Evolutionary conservation across 257 asterid species (phyloP).

Genomic region (Jacaranda mimosifolia): DNA sequence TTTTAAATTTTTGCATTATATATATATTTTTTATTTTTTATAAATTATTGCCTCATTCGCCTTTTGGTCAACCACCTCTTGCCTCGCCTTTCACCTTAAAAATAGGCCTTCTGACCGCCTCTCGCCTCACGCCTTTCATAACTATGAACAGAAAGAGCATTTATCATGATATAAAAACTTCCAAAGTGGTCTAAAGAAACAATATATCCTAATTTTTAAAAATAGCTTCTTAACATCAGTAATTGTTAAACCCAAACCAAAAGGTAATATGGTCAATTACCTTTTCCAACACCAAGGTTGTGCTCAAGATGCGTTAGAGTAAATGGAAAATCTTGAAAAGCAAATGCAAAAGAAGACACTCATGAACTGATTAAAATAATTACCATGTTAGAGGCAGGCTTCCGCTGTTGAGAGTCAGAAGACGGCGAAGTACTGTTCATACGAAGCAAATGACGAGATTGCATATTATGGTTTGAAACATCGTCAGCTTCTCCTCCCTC

Average conservation of each 20-base stretch:
- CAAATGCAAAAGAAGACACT: background rate
- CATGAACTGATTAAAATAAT: slow-evolving; percentile 21
- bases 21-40: too few species aligned
- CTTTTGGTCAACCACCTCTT: too few species aligned
- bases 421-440: slow-evolving; percentile 84
- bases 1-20: too few species aligned
- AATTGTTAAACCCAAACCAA: background rate
- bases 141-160: background rate
- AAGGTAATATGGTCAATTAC: background rate
- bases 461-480: slow-evolving; percentile 58
- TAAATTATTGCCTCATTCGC: too few species aligned
- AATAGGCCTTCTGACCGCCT: too few species aligned
- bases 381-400: slow-evolving; percentile 66
- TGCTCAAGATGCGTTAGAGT: background rate
- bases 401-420: slow-evolving; percentile 79
- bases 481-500: slow-evolving; percentile 79
- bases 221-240: background rate
- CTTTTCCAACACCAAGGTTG: slow-evolving; percentile 11
- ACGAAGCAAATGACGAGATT: slow-evolving; percentile 64
- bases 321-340: slow-evolving; percentile 17
- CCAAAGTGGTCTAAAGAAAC: background rate
- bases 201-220: background rate
- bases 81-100: too few species aligned
- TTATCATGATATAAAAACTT: background rate
- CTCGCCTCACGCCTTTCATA: too few species aligned